These are phyloP conservation scores for Dictyophora rubrovolvata DNA, from an alignment of 768 basidiomycete species.

Conservation along the genomic window DNA sequence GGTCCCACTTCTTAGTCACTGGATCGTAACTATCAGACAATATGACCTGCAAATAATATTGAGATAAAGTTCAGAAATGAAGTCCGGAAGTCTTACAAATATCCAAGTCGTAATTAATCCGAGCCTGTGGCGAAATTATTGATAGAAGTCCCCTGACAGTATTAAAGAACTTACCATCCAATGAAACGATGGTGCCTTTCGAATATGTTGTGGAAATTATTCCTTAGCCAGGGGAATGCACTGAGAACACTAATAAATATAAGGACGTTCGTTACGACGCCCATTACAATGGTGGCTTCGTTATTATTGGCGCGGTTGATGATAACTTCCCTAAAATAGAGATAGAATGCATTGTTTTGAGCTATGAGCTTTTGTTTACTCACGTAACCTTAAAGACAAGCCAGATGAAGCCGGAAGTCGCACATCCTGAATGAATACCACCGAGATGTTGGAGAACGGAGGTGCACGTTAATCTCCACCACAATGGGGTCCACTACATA, in stretches of 20 bases:
- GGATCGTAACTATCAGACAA: conserved; percentile 54
- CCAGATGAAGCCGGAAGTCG: conserved; percentile 61
- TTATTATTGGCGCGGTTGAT: conserved; percentile 37
- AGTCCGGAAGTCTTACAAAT: conserved; percentile 32
- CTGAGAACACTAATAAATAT: conserved; percentile 51
- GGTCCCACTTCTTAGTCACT: conserved; percentile 45
- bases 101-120: conserved; percentile 41
- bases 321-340: conserved; percentile 38
- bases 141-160: not conserved
- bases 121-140: conserved; percentile 14
- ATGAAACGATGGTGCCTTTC: conserved; percentile 74
- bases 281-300: conserved; percentile 49
- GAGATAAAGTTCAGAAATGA: conserved; percentile 24
- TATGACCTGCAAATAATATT: conserved; percentile 57
- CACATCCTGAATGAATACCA: conserved; percentile 71
- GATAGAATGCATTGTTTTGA: not conserved
- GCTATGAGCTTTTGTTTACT: not conserved
- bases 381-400: conserved; percentile 44
- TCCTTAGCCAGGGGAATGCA: conserved; percentile 72
- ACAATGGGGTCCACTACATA: conserved; percentile 59
- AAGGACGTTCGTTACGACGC: conserved; percentile 45
- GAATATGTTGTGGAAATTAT: conserved; percentile 73
- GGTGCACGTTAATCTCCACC: conserved; percentile 62
- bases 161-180: conserved; percentile 39
- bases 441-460: conserved; percentile 69